These are phyloP conservation scores for Kwoniella mangroviensis DNA, from an alignment of 768 basidiomycete species.

Conservation along the genomic window DNA sequence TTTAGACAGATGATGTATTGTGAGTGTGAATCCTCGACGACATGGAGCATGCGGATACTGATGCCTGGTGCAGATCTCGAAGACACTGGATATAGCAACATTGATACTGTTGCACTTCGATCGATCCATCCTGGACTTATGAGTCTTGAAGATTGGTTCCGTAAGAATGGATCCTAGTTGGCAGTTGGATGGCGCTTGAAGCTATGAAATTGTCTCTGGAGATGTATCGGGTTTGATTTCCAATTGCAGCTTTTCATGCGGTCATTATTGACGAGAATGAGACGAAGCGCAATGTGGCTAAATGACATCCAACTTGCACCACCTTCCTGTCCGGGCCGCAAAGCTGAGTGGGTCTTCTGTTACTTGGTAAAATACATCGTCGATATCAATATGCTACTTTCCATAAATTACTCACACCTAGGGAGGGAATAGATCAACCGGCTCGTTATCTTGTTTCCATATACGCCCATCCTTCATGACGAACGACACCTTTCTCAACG, in stretches of 20 bases:
- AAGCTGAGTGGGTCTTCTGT: too few relatives aligned
- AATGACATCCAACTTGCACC: too few relatives aligned
- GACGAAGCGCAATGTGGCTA: too few relatives aligned
- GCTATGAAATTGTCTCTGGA: too few relatives aligned
- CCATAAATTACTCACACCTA: not conserved
- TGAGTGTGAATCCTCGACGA: constrained; percentile 11
- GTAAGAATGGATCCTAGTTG: constrained; percentile 6
- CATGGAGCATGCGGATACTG: not conserved
- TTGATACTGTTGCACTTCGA: constrained; percentile 23
- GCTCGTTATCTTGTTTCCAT: constrained; percentile 23
- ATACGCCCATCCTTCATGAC: constrained; percentile 39
- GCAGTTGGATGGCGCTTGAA: too few relatives aligned
- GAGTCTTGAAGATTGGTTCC: constrained; percentile 39
- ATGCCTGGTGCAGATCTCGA: constrained; percentile 28
- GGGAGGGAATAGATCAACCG: constrained; percentile 1
- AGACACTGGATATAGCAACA: constrained; percentile 31
- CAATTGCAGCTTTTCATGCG: too few relatives aligned
- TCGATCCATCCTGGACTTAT: constrained; percentile 32
- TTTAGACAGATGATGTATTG: constrained; percentile 35
- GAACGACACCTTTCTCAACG: constrained; percentile 22
- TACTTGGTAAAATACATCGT: too few relatives aligned
- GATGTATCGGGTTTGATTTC: too few relatives aligned
- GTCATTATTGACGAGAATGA: too few relatives aligned
- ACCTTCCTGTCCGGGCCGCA: too few relatives aligned
- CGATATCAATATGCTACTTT: too few relatives aligned